Evolutionary conservation across 805 yeast genomes (phyloP), one percentile per base, ranked within the genome.

Genomic region (Ogataea minuta): DNA sequence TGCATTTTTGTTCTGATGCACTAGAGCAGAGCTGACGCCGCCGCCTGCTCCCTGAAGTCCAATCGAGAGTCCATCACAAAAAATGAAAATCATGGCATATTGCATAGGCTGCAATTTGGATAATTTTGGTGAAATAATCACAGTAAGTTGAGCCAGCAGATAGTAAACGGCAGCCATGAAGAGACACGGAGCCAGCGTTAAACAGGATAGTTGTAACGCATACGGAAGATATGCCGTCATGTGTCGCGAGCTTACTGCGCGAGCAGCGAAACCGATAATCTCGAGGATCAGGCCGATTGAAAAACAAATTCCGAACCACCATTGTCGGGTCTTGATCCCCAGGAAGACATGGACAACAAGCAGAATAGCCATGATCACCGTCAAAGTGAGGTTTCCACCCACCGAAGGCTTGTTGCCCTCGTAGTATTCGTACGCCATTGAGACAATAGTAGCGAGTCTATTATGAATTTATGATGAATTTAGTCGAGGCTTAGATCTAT

Each of bases 141-240:
- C 78, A 33, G 80, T 67, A 35, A 83, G 50, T 59, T 85, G 82
- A 6, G 84, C 87, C 47, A 87, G 62, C 36, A 79, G 67, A 48
- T 72, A 81, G 62, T 88, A 88, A 3, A 87, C 68, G 2, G 90
- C 95, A 4, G 84, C 95, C 85, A 85, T 82, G 30, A 84, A 67
- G 57, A 88, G 83, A 13, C 86, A 87, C 0, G 96, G 96, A 0
- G 86, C 90, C 34, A 88, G 61, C 0, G 90, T 85, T 39, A 86
- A 64, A 52, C 81, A 70, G 39, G 80, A 73, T 46, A 82, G 74
- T 59, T 88, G 95, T 50, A 80, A 61, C 28, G 83, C 54, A 54
- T 70, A 88, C 17, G 70, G 64, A 36, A 70, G 58, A 27, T 60
- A 46, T 26, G 62, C 52, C 11, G 38, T 31, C 31, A 56, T 40